Evolutionary conservation across 129 eudicot species (phyloP), one percentile per base, ranked within the genome.

Genomic region (Rutidosis leptorrhynchoides): DNA sequence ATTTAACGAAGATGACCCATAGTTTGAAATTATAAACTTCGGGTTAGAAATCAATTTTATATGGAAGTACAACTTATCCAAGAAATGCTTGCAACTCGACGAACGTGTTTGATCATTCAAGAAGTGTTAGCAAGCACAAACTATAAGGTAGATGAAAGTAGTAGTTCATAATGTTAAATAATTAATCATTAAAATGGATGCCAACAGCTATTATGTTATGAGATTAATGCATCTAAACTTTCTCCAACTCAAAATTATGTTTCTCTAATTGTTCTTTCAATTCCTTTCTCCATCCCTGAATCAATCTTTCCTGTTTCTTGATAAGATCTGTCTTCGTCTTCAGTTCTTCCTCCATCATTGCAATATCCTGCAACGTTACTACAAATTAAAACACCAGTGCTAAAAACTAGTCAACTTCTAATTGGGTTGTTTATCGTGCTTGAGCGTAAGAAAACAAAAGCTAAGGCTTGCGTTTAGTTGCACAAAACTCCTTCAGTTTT

Each of bases 331-430:
- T 80, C 79, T 88, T 93, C 15, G 65, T 62, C 78, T 82, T 84
- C 79, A 93, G 35, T 81, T 93, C 98, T 74, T 88, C 96, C 71
- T 93, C 95, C 96, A 89, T 83, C 68, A 58, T 65, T 5, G 86
- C 89, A 68, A 93, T 86, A 55, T 93, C 98, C 98, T 93, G 79
- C 58, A n/a, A 49, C 14, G 0, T 70, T 15, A 5, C 8, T 32
- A 8, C 0, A 25, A 65, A 21, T 72, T 23, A 30, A 4, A 6
- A 19, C 25, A 23, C 26, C 28, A 29, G 57, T 35, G 2, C 11
- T 30, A 27, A 3, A 5, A 21, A 51, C 19, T 20, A 2, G 14
- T 17, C 22, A 33, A 15, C 40, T 68, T 14, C 10, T 35, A 5
- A 33, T 53, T 53, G 9, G 7, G 9, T 37, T 25, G 40, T 37